These are phyloP conservation scores for Boletus sp. DNA, from an alignment of 1,284 basidiomycete genomes.

Conservation along the genomic window DNA sequence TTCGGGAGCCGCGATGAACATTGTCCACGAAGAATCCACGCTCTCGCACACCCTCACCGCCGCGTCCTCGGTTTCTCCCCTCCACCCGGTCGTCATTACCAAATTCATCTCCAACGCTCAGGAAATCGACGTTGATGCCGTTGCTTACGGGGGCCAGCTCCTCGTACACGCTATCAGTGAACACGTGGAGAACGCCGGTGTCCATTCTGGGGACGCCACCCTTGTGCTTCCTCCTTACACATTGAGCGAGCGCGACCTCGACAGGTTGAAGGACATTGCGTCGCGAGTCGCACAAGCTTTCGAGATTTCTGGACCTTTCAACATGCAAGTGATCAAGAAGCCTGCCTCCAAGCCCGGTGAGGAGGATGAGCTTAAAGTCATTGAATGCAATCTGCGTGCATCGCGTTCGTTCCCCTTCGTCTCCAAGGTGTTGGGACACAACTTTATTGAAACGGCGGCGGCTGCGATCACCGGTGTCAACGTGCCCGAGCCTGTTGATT, in stretches of 20 bases:
- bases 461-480: conserved; percentile 88
- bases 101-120: conserved; percentile 99
- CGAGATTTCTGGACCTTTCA: conserved; percentile 97
- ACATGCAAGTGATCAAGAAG: conserved; percentile 99
- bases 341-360: conserved; percentile 52
- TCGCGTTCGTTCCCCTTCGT: conserved; percentile 99
- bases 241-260: conserved; percentile 73
- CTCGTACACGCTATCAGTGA: conserved; percentile 96
- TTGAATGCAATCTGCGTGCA: conserved; percentile 98
- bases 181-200: conserved; percentile 98
- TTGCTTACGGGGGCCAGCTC: conserved; percentile 93
- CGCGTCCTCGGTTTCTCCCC: conserved; percentile 93
- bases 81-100: conserved; percentile 97
- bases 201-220: conserved; percentile 98
- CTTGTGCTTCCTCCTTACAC: conserved; percentile 97
- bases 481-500: conserved; percentile 91
- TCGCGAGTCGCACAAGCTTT: conserved; percentile 95
- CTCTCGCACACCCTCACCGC: conserved; percentile 93
- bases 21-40: conserved; percentile 89
- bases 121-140: conserved; percentile 98
- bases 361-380: conserved; percentile 87
- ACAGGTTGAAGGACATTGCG: conserved; percentile 88
- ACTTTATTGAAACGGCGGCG: conserved; percentile 96
- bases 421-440: conserved; percentile 94
- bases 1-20: conserved; percentile 99